Evolutionary conservation across 2,329 filamentous ascomycete genomes (phyloP).

Genomic region (Xylaria sp.): DNA sequence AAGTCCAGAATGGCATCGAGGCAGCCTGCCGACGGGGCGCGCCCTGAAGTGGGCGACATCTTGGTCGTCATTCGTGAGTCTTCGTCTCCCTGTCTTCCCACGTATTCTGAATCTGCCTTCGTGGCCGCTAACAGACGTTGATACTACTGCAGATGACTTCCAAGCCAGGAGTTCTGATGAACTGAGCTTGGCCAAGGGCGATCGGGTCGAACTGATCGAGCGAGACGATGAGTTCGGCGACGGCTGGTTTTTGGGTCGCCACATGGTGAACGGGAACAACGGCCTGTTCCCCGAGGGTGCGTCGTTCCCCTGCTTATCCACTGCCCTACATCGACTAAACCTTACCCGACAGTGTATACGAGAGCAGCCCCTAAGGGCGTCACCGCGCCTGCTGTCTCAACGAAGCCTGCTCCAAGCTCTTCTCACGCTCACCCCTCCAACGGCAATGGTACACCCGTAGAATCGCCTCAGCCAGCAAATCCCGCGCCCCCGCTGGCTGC

Average conservation of each 20-base stretch:
- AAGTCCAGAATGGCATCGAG: slow-evolving; percentile 56
- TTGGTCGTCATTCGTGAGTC: slow-evolving; percentile 77
- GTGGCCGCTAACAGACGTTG: slow-evolving; percentile 19
- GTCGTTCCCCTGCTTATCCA: slow-evolving; percentile 22
- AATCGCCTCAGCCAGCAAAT: slow-evolving; percentile 39
- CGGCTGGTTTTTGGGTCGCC: slow-evolving; percentile 83
- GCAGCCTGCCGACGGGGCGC: slow-evolving; percentile 53
- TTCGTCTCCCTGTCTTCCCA: slow-evolving; percentile 23
- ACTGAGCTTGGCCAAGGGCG: slow-evolving; percentile 85
- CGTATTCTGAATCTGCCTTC: not conserved
- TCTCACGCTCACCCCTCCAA: slow-evolving; percentile 41
- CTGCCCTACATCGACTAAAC: slow-evolving; percentile 29
- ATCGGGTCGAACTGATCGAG: slow-evolving; percentile 84
- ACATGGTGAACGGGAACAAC: slow-evolving; percentile 76
- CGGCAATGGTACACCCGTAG: slow-evolving; percentile 43
- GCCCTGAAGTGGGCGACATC: slow-evolving; percentile 72
- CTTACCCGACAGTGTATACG: slow-evolving; percentile 65
- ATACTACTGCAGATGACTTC: slow-evolving; percentile 79
- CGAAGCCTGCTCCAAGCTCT: slow-evolving; percentile 48
- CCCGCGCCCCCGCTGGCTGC: slow-evolving; percentile 43
- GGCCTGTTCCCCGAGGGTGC: slow-evolving; percentile 86
- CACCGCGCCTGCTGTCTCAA: slow-evolving; percentile 38
- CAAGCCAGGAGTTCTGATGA: slow-evolving; percentile 91
- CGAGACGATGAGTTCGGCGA: slow-evolving; percentile 90
- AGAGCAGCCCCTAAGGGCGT: slow-evolving; percentile 63